Evolutionary conservation across 129 eudicot species (phyloP).

Genomic region (Sambucus nigra): DNA sequence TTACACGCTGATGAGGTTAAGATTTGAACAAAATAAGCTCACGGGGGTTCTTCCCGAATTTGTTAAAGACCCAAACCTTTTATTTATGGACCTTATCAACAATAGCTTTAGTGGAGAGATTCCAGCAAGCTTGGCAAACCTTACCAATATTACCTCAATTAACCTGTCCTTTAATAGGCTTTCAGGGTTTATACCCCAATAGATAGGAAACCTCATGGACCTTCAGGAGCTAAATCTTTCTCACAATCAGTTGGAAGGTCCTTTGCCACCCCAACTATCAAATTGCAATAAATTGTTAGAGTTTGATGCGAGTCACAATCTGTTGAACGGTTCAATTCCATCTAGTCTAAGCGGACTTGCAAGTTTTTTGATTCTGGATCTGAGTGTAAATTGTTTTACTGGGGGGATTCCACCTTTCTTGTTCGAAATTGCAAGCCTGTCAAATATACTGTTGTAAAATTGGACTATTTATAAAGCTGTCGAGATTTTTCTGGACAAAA

Average conservation of each 20-base stretch:
- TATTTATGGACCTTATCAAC: slow-evolving; percentile 43
- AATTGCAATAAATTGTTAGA: slow-evolving; percentile 39
- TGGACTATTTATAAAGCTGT: too few species aligned
- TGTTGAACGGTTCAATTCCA: slow-evolving; percentile 51
- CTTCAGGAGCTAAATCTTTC: slow-evolving; percentile 56
- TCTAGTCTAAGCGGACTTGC: slow-evolving; percentile 30
- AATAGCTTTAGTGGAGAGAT: slow-evolving; percentile 48
- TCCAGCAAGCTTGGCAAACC: slow-evolving; percentile 48
- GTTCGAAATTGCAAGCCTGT: slow-evolving; percentile 35
- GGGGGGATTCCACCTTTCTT: slow-evolving; percentile 53
- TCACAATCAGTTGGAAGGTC: slow-evolving; percentile 50
- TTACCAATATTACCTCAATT: slow-evolving; percentile 31
- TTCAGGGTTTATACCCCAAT: slow-evolving; percentile 41
- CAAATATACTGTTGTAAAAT: too few species aligned
- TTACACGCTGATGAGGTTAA: slow-evolving; percentile 54
- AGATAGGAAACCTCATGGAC: slow-evolving; percentile 46
- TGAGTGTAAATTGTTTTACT: slow-evolving; percentile 46
- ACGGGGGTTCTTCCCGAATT: slow-evolving; percentile 67
- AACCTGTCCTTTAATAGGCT: slow-evolving; percentile 53
- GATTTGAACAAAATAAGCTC: slow-evolving; percentile 49
- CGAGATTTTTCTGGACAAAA: too few species aligned
- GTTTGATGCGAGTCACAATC: slow-evolving; percentile 51
- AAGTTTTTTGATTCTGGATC: slow-evolving; percentile 31
- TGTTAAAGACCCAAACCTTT: slow-evolving; percentile 29
- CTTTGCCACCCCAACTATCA: slow-evolving; percentile 50